Conservation (phyloP, 2,329 filamentous ascomycete species). For the Paecilomyces dactylethromorphus region DNA sequence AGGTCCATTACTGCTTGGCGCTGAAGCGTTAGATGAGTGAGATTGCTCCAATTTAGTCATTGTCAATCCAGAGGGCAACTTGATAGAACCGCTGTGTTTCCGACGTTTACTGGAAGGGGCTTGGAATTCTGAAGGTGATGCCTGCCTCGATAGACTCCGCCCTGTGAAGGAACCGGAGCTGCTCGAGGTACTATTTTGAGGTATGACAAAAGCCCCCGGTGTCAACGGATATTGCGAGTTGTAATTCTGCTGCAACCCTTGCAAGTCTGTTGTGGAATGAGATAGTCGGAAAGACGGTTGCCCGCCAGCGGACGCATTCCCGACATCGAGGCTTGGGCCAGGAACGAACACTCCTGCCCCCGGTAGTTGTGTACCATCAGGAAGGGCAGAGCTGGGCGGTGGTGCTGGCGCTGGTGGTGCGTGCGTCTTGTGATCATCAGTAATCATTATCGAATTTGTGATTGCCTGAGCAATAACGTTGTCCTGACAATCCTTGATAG, state of each 20-base stretch:
- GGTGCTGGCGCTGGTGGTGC: slow-evolving; percentile 35
- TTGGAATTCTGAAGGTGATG: slow-evolving; percentile 59
- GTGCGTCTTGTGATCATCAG: slow-evolving; percentile 93
- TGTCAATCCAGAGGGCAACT: slow-evolving; percentile 64
- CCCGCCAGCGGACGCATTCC: slow-evolving; percentile 23
- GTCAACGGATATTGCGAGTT: slow-evolving; percentile 35
- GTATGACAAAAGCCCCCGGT: slow-evolving; percentile 31
- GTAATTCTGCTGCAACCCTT: slow-evolving; percentile 50
- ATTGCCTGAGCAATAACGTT: slow-evolving; percentile 77
- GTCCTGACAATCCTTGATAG: slow-evolving; percentile 73
- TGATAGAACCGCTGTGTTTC: slow-evolving; percentile 64
- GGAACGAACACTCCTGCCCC: slow-evolving; percentile 39
- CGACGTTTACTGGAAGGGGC: slow-evolving; percentile 72
- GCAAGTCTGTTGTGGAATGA: slow-evolving; percentile 58
- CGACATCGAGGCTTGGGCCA: slow-evolving; percentile 20
- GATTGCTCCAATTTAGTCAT: slow-evolving; percentile 75
- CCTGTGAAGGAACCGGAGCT: slow-evolving; percentile 48
- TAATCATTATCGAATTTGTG: slow-evolving; percentile 88
- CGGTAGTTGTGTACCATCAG: slow-evolving; percentile 35
- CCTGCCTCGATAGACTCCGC: slow-evolving; percentile 63
- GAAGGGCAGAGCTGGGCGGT: slow-evolving; percentile 25
- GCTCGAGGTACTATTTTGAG: slow-evolving; percentile 30
- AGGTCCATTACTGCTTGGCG: slow-evolving; percentile 36
- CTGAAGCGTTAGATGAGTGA: slow-evolving; percentile 25
- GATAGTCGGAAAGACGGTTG: slow-evolving; percentile 48